Conservation (phyloP, 228 moss, liverwort and hornwort species). For the Sphagnum fallax region DNA sequence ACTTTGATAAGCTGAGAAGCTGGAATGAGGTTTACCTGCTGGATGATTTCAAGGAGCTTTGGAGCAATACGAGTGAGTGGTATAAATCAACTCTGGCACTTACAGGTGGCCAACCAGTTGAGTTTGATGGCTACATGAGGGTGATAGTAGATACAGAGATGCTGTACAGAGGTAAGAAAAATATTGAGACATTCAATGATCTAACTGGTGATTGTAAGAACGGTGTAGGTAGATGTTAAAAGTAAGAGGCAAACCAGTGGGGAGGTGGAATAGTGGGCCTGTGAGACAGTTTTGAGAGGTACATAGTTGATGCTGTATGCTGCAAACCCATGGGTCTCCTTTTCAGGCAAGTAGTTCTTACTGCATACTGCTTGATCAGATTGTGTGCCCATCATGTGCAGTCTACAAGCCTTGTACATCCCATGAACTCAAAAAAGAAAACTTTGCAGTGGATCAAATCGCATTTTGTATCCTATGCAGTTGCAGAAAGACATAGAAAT, state of each 20-base stretch:
- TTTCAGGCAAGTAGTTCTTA: no score
- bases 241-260: neutral
- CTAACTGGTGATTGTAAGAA: constrained; percentile 81
- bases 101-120: constrained; percentile 31
- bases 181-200: constrained; percentile 82
- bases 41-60: constrained; percentile 65
- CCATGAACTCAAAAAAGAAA: no score
- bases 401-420: no score
- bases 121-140: constrained; percentile 81
- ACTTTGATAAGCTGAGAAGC: constrained; percentile 72
- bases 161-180: constrained; percentile 63
- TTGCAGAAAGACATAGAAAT: no score
- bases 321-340: no score
- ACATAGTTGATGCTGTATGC: no score
- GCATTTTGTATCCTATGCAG: no score
- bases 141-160: constrained; percentile 84
- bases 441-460: no score
- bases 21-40: constrained; percentile 61
- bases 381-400: no score
- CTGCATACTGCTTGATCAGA: no score
- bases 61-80: constrained; percentile 67
- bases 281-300: no score
- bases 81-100: constrained; percentile 53
- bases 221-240: constrained; percentile 45
- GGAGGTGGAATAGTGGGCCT: no score